Conservation (phyloP, 306 rosid genomes). For the Argentina anserina region DNA sequence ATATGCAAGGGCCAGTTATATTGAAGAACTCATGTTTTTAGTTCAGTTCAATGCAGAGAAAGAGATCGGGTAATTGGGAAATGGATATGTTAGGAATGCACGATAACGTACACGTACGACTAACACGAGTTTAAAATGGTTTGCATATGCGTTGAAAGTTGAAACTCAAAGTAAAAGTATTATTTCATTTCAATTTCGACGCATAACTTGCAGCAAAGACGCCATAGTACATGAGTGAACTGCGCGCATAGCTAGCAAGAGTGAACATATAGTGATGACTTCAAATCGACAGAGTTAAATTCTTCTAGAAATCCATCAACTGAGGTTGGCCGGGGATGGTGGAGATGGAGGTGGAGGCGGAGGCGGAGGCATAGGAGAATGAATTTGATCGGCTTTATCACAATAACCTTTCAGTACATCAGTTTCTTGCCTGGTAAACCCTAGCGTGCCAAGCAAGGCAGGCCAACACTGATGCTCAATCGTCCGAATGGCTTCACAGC, state of each 20-base stretch:
- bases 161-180: background rate
- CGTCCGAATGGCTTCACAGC: constrained; percentile 48
- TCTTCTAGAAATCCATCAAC: background rate
- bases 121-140: background rate
- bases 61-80: background rate
- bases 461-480: constrained; percentile 72
- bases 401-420: constrained; percentile 52
- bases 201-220: background rate
- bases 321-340: constrained; percentile 14
- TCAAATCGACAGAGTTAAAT: background rate
- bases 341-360: constrained; percentile 23
- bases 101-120: too few species aligned
- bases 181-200: background rate
- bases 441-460: constrained; percentile 44
- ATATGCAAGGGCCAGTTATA: too few species aligned
- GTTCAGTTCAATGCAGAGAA: background rate
- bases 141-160: background rate
- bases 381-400: constrained; percentile 21
- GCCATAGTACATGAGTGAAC: background rate
- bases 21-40: too few species aligned
- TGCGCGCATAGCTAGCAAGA: background rate
- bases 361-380: constrained; percentile 16
- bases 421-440: constrained; percentile 52
- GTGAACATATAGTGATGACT: background rate
- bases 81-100: too few species aligned